These are phyloP conservation scores for Fusarium siculi DNA, from an alignment of 2,329 filamentous ascomycete species.

Conservation along the genomic window DNA sequence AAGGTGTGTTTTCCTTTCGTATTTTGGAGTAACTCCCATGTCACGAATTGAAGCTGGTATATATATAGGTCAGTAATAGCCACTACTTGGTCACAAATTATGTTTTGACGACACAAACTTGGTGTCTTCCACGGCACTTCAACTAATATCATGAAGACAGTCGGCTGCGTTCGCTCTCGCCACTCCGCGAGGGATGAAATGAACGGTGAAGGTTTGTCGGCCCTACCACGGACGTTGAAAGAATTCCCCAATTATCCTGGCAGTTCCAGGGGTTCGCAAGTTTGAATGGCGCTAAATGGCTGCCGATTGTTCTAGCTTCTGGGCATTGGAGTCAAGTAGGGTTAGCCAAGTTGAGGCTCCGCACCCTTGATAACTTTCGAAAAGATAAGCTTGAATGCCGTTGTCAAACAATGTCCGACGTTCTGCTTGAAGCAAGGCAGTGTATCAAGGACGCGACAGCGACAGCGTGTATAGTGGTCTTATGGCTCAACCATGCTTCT, in stretches of 20 bases:
- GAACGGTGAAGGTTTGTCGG: constrained; percentile 24
- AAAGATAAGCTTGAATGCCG: constrained; percentile 12
- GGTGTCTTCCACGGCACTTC: not conserved
- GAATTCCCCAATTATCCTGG: constrained; percentile 20
- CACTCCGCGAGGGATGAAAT: constrained; percentile 8
- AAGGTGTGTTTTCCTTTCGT: not conserved
- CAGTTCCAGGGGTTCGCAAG: constrained; percentile 24
- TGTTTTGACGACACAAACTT: not conserved
- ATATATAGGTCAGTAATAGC: not conserved
- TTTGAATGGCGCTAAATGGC: constrained; percentile 27
- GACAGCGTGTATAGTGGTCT: not conserved
- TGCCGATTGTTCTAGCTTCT: constrained; percentile 25
- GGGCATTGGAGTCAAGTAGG: constrained; percentile 14
- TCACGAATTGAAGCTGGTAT: not conserved
- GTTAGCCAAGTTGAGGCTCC: constrained; percentile 28
- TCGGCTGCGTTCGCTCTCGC: not conserved
- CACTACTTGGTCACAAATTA: not conserved
- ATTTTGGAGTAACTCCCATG: constrained; percentile 18
- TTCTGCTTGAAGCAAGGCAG: not conserved
- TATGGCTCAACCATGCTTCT: not conserved
- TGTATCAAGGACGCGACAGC: not conserved
- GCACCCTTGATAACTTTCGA: not conserved
- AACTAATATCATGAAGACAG: not conserved
- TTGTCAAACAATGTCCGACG: not conserved
- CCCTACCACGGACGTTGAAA: constrained; percentile 28